A percentile compares a stretch with the other conserved stretches of the same genome.
Evolutionary conservation across 345 rosid species (phyloP).

Genomic region (Firmiana major): DNA sequence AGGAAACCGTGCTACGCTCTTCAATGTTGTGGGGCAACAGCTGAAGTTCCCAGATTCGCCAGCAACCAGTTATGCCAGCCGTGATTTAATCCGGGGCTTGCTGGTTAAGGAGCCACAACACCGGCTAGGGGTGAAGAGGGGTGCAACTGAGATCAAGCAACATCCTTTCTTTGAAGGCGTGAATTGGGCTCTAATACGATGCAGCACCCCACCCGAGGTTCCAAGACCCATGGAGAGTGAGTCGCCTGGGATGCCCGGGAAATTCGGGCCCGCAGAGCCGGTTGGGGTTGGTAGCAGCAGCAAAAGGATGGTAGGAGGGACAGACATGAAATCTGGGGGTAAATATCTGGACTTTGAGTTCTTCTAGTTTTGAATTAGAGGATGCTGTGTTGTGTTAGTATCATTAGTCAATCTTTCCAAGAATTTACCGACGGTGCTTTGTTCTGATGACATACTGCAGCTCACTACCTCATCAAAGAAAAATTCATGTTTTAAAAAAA

Average conservation of each 20-base stretch:
- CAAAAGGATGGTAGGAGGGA: slow-evolving; percentile 49
- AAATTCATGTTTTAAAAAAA: not conserved
- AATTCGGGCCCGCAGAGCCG: slow-evolving; percentile 56
- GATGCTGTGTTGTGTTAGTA: slow-evolving; percentile 25
- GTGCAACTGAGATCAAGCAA: slow-evolving; percentile 97
- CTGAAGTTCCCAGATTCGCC: slow-evolving; percentile 88
- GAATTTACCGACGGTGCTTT: slow-evolving; percentile 3
- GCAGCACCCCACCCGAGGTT: slow-evolving; percentile 96
- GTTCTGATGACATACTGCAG: slow-evolving; percentile 12
- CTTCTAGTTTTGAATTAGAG: slow-evolving; percentile 43
- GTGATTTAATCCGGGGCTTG: slow-evolving; percentile 81
- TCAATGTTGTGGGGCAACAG: slow-evolving; percentile 94
- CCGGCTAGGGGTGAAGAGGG: slow-evolving; percentile 88
- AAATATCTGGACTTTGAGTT: slow-evolving; percentile 96
- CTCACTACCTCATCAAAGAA: not conserved
- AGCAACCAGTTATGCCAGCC: slow-evolving; percentile 73
- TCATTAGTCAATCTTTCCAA: slow-evolving; percentile 23
- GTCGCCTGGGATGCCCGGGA: slow-evolving; percentile 31
- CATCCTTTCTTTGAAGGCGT: slow-evolving; percentile 96
- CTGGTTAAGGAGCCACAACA: slow-evolving; percentile 92
- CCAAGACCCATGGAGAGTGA: slow-evolving; percentile 76
- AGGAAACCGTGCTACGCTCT: slow-evolving; percentile 86
- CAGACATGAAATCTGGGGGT: slow-evolving; percentile 76
- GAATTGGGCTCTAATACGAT: slow-evolving; percentile 95
- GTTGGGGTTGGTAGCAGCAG: slow-evolving; percentile 68